Base-by-base conservation (phyloP, 1,284 basidiomycete genomes). In the Ustilago curta region DNA sequence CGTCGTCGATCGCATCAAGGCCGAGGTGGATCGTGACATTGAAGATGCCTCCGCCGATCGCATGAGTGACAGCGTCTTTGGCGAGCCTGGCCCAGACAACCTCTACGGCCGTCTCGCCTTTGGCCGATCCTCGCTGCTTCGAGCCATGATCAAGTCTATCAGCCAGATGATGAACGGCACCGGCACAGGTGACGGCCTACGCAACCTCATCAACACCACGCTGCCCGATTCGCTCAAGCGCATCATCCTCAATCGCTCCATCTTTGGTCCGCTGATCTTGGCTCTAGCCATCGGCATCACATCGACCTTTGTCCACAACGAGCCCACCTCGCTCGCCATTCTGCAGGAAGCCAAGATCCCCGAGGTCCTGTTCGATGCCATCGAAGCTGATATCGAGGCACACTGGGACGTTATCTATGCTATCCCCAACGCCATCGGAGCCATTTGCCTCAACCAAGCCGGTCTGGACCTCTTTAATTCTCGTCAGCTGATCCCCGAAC, bases 281-380 rank as follows among this genome's bases (percentile, higher is more conserved):
- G 91, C 93, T 1, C 67, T 78, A 9, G 72, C 94, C 1, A 94
- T 97, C 88, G 96, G 96, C 86, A 93, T 97, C 84, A 95, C 97
- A 91, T 91, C 96, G 6, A 95, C 95, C 0, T 98, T 99, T 85
- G 91, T 99, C 18, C 96, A 99, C 88, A 99, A 98, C 81, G 97
- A 99, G 86, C 97, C 97, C 11, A 98, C 96, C 0, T 97, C 94
- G 14, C 88, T 99, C 60, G 87, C 90, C 1, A 92, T 95, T 55
- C 91, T 99, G 40, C 97, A 99, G 85, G 97, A 99, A 85, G 89
- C 91, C 51, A 90, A 92, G 27, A 86, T 99, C 2, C 97, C 97
- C 0, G 93, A 96, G 81, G 89, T 91, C 0, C 93, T 99, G 76
- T 97, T 95, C 85, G 89, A 89, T 61, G 89, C 92, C 6, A 90